phyloP scores from a whole-genome alignment of 2,329 filamentous ascomycete genomes.

The Scedosporium aurantiacum region DNA sequence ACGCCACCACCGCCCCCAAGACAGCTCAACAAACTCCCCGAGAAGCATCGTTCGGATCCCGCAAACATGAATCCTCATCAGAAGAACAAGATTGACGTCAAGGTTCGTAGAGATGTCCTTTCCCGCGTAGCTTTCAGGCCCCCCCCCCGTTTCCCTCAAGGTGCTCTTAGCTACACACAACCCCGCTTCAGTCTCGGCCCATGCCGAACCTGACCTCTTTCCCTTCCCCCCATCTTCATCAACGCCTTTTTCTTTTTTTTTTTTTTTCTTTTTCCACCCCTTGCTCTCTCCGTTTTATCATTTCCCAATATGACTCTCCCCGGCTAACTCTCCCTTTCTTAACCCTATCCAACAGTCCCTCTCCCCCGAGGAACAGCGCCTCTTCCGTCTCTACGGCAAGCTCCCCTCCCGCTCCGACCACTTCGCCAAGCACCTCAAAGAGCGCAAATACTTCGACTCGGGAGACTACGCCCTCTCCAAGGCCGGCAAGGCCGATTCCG shows the following conservation, averaged over 20 bases:
- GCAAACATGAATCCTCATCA: slow-evolving; percentile 81
- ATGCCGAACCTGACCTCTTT: neutral
- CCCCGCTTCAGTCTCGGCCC: neutral
- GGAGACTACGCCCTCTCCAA: slow-evolving; percentile 95
- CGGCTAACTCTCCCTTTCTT: slow-evolving; percentile 9
- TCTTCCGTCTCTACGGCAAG: slow-evolving; percentile 96
- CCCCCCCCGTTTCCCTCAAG: neutral
- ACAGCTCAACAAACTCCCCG: neutral
- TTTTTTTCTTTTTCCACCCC: no score
- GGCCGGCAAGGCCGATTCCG: slow-evolving; percentile 89
- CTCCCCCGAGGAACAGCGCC: slow-evolving; percentile 86
- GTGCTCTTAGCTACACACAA: neutral
- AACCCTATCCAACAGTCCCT: slow-evolving; percentile 55
- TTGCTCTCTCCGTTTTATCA: no score
- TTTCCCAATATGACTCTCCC: neutral
- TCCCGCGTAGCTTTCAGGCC: neutral
- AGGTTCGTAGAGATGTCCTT: slow-evolving; percentile 47
- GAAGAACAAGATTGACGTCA: slow-evolving; percentile 97
- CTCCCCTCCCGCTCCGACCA: slow-evolving; percentile 93
- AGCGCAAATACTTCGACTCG: slow-evolving; percentile 97
- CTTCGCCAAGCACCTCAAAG: slow-evolving; percentile 96
- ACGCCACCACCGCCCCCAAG: neutral
- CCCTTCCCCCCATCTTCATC: neutral
- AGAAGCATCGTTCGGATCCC: neutral
- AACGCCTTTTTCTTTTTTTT: neutral